Conservation (phyloP, 495 filamentous ascomycete species). For the Penicillium psychrofluorescens region DNA sequence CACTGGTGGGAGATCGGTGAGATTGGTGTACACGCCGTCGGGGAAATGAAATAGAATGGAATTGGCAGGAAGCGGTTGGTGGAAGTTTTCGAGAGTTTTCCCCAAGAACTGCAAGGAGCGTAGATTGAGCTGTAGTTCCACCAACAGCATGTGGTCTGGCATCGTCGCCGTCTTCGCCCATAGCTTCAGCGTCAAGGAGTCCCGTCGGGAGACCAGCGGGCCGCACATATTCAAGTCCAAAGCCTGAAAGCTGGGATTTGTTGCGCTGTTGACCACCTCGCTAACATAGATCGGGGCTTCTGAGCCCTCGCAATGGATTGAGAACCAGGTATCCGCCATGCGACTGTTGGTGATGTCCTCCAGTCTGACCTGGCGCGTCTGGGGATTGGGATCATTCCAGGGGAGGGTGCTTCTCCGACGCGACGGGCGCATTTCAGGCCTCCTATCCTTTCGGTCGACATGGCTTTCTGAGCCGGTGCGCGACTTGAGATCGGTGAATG, state of each 20-base stretch:
- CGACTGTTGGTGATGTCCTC: slow-evolving; percentile 63
- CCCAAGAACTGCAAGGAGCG: slow-evolving; percentile 74
- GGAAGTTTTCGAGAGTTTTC: slow-evolving; percentile 62
- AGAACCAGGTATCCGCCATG: slow-evolving; percentile 87
- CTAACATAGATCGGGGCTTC: slow-evolving; percentile 83
- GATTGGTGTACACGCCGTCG: slow-evolving; percentile 81
- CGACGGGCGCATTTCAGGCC: slow-evolving; percentile 22
- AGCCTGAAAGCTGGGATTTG: slow-evolving; percentile 84
- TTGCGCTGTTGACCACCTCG: slow-evolving; percentile 69
- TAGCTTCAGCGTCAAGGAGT: slow-evolving; percentile 60
- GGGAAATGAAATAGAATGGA: slow-evolving; percentile 79
- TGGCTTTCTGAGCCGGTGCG: slow-evolving; percentile 16
- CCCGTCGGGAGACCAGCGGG: slow-evolving; percentile 55
- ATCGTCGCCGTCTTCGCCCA: slow-evolving; percentile 62
- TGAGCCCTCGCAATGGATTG: slow-evolving; percentile 60
- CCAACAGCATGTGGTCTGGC: slow-evolving; percentile 54
- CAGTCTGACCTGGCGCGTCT: slow-evolving; percentile 63
- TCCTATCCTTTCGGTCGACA: slow-evolving; percentile 8
- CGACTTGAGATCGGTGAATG: slow-evolving; percentile 59
- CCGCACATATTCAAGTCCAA: slow-evolving; percentile 73
- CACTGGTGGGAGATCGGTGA: slow-evolving; percentile 50
- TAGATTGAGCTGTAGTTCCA: slow-evolving; percentile 67
- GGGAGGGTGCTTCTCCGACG: slow-evolving; percentile 62
- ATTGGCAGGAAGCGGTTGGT: slow-evolving; percentile 75
- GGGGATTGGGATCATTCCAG: slow-evolving; percentile 60